phyloP scores from a whole-genome alignment of 2,329 filamentous ascomycete genomes.

The Ophiostoma tasmaniense region DNA sequence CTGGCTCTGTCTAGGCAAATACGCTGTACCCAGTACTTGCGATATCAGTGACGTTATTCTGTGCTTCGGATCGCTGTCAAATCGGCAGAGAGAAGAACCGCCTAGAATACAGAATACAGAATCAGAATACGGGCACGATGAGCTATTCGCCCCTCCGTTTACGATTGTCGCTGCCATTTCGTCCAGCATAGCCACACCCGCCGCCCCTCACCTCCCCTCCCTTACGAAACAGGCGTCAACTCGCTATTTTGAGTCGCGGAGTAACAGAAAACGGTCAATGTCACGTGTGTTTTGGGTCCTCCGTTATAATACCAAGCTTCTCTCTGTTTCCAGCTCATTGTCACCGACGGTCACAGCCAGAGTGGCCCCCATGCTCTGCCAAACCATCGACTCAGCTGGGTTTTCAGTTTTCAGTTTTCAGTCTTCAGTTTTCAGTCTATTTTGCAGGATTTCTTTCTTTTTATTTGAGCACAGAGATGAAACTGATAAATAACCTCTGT shows the following conservation, averaged over 20 bases:
- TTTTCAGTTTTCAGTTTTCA: no score
- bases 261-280: neutral
- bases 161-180: neutral
- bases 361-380: neutral
- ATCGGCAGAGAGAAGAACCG: no score
- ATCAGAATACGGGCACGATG: no score
- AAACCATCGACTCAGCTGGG: neutral
- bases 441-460: neutral
- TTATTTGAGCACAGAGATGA: neutral
- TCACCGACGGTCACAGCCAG: neutral
- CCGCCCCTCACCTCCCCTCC: conserved; percentile 16
- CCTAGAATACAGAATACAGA: no score
- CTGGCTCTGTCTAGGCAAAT: neutral
- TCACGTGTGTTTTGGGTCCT: neutral
- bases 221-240: neutral
- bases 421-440: no score
- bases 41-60: neutral
- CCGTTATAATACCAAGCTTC: neutral
- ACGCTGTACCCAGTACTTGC: neutral
- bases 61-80: neutral
- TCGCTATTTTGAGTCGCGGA: neutral
- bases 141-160: neutral
- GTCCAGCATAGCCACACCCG: conserved; percentile 7
- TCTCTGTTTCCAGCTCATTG: conserved; percentile 3
- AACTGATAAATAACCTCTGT: no score